Evolutionary conservation across 2,329 filamentous ascomycete genomes (phyloP), one percentile per base, ranked within the genome.

Genomic region (Amauroascus verrucosus): DNA sequence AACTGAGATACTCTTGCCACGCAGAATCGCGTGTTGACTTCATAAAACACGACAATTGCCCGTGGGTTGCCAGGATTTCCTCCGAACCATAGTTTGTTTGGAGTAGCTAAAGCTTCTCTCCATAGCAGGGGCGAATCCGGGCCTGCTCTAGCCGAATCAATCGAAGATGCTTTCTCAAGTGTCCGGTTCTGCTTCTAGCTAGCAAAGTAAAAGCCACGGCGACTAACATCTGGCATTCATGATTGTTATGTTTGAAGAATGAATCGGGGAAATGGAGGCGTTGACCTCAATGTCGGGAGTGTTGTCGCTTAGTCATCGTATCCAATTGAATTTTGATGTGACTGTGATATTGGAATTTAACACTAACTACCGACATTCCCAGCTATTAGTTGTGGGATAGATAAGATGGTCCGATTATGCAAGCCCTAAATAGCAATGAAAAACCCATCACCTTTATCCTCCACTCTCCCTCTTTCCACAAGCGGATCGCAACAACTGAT

Each of bases 371-470:
- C n/a, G n/a, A n/a, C n/a, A n/a, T n/a, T n/a, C n/a, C n/a, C n/a
- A n/a, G n/a, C n/a, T n/a, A n/a, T n/a, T n/a, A n/a, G n/a, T n/a
- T n/a, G n/a, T n/a, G n/a, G n/a, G n/a, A n/a, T n/a, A n/a, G n/a
- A n/a, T n/a, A n/a, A n/a, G n/a, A n/a, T n/a, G n/a, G n/a, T n/a
- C n/a, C n/a, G n/a, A n/a, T n/a, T 14, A 14, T 35, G 32, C 7
- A 35, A 11, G 5, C 8, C 8, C 20, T 41, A 41, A 24, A 74
- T 73, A 32, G 64, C 63, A 55, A 72, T 67, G 58, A 74, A 74
- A 59, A 74, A 74, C 43, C 70, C 78, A 62, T 80, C 75, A 58
- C 72, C 73, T 3, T 75, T 79, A 44, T 76, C 73, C 43, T 70
- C 69, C 43, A 84, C 71, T 51, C 77, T 69, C 3, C 76, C 79